These are phyloP conservation scores for Orbilia brochopaga DNA, from an alignment of 2,329 filamentous ascomycete species.

Conservation along the genomic window DNA sequence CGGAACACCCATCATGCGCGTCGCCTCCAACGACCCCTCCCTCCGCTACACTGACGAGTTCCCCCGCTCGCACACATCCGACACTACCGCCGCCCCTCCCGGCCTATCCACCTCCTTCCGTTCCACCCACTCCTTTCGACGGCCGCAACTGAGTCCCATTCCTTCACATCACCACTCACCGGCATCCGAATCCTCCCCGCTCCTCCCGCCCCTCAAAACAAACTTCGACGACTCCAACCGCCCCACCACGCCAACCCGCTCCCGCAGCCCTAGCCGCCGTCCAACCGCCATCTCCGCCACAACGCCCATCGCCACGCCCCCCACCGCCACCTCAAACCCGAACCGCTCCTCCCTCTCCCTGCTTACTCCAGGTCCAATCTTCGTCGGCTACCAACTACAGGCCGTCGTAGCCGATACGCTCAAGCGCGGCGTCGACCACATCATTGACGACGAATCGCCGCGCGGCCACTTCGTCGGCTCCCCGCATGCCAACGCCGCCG, in stretches of 20 bases:
- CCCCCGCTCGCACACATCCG: neutral
- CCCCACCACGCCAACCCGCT: conserved; percentile 31
- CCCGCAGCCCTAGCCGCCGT: conserved; percentile 38
- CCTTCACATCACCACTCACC: conserved; percentile 20
- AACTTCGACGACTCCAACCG: conserved; percentile 26
- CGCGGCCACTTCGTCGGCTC: conserved; percentile 7
- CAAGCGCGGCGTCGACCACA: conserved; percentile 40
- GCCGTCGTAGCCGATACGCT: conserved; percentile 52
- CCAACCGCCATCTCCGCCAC: conserved; percentile 26
- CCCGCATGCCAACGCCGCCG: neutral
- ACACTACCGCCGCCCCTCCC: conserved; percentile 1
- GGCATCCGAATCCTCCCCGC: conserved; percentile 33
- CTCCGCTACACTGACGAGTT: conserved; percentile 27
- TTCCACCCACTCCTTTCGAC: conserved; percentile 21
- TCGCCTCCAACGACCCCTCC: conserved; percentile 18
- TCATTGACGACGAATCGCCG: conserved; percentile 40
- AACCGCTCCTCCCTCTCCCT: conserved; percentile 39
- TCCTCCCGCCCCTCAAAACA: conserved; percentile 39
- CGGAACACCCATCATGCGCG: conserved; percentile 34
- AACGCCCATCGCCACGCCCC: conserved; percentile 30
- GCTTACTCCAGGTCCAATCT: conserved; percentile 52
- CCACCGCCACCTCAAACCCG: conserved; percentile 22
- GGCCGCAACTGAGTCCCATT: conserved; percentile 8
- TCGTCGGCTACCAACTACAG: conserved; percentile 54
- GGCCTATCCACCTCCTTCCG: conserved; percentile 13